These are phyloP conservation scores for Flaveria brownii DNA, from an alignment of 129 eudicot genomes.

Conservation along the genomic window DNA sequence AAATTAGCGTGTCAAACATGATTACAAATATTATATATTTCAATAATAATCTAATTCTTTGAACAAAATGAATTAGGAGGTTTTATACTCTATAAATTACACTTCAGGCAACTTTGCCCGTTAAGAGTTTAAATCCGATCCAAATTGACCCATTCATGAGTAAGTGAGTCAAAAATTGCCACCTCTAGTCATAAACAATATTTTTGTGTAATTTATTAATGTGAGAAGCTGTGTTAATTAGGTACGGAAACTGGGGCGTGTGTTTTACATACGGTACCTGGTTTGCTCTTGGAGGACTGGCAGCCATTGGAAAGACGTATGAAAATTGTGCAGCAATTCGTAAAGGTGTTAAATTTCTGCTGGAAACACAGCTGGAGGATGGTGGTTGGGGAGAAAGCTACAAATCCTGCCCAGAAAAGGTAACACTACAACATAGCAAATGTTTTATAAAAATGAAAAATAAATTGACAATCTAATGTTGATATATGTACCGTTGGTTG, in stretches of 20 bases:
- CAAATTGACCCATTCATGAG: not conserved
- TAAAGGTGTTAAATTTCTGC: conserved; percentile 60
- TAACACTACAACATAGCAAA: conserved; percentile 23
- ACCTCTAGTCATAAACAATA: not conserved
- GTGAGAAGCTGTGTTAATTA: conserved; percentile 16
- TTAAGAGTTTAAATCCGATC: not conserved
- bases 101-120: not conserved
- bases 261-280: conserved; percentile 87
- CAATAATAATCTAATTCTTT: not conserved
- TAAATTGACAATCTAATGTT: not conserved
- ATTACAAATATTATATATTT: not conserved
- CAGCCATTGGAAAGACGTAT: conserved; percentile 65
- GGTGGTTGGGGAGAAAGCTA: conserved; percentile 99
- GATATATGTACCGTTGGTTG: not conserved
- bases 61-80: not conserved
- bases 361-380: conserved; percentile 59
- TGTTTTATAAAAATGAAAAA: not conserved
- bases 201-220: conserved; percentile 3
- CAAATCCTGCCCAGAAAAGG: conserved; percentile 84
- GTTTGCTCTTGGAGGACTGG: conserved; percentile 80
- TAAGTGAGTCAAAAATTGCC: not conserved
- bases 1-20: not conserved
- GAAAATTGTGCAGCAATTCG: conserved; percentile 58
- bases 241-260: conserved; percentile 94
- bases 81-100: not conserved